These are phyloP conservation scores for Elsinoe australis DNA, from an alignment of 2,329 filamentous ascomycete species.

Conservation along the genomic window DNA sequence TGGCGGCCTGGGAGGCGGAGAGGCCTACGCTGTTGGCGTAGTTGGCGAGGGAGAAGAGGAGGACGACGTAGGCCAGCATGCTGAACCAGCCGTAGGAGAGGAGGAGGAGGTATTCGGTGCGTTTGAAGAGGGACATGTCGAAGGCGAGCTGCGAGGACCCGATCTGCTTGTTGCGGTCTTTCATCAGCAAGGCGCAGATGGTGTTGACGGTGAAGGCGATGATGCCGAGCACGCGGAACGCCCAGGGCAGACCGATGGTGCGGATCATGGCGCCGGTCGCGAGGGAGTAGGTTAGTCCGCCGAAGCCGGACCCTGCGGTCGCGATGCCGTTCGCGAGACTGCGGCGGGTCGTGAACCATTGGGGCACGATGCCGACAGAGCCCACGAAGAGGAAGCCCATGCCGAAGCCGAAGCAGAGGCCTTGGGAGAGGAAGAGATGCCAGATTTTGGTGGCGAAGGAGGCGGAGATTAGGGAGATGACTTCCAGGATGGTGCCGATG, in stretches of 20 bases:
- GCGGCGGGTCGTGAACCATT: conserved; percentile 64
- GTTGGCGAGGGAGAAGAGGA: conserved; percentile 69
- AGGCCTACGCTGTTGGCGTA: conserved; percentile 64
- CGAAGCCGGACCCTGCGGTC: conserved; percentile 63
- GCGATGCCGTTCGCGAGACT: conserved; percentile 63
- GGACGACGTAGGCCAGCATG: conserved; percentile 65
- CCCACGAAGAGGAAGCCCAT: conserved; percentile 71
- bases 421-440: conserved; percentile 70
- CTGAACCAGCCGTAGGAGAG: conserved; percentile 62
- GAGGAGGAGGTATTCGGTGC: conserved; percentile 56
- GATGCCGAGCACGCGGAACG: conserved; percentile 58
- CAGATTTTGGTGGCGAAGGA: conserved; percentile 62
- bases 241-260: conserved; percentile 57
- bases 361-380: conserved; percentile 58
- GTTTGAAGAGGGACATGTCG: conserved; percentile 54
- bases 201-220: conserved; percentile 57
- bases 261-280: conserved; percentile 61
- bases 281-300: conserved; percentile 63
- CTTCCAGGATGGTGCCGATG: conserved; percentile 57
- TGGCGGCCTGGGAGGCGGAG: conserved; percentile 56
- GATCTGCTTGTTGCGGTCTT: conserved; percentile 64
- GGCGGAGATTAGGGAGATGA: conserved; percentile 58
- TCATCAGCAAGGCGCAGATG: conserved; percentile 54
- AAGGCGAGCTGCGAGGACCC: conserved; percentile 61
- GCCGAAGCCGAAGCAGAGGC: conserved; percentile 67